A percentile compares a stretch with the other conserved stretches of the same genome.
Evolutionary conservation across 805 yeast species (phyloP).

Genomic region (Candida oleophila): DNA sequence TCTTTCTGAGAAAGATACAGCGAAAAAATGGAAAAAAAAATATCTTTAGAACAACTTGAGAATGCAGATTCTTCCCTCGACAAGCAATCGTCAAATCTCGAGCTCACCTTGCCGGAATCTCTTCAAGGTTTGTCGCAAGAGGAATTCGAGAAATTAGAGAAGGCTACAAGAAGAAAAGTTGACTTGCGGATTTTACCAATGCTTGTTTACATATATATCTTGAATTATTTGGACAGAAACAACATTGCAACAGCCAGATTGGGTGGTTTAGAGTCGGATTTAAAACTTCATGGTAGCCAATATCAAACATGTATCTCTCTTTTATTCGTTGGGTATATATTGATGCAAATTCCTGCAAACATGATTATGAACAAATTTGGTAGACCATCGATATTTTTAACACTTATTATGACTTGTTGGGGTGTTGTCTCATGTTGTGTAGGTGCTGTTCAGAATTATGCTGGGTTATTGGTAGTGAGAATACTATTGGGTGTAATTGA

Average conservation of each 20-base stretch:
- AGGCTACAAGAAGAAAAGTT: constrained; percentile 43
- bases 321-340: constrained; percentile 48
- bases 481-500: constrained; percentile 47
- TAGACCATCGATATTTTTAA: constrained; percentile 50
- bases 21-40: neutral
- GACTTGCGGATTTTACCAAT: constrained; percentile 52
- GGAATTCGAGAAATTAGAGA: constrained; percentile 44
- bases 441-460: constrained; percentile 45
- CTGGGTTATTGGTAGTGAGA: constrained; percentile 46
- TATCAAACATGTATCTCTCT: constrained; percentile 53
- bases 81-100: neutral
- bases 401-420: constrained; percentile 52
- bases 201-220: constrained; percentile 49
- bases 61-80: neutral
- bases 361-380: constrained; percentile 46
- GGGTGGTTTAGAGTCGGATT: constrained; percentile 47
- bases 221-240: constrained; percentile 52
- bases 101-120: constrained; percentile 25
- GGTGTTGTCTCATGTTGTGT: constrained; percentile 48
- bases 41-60: constrained; percentile 1
- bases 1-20: neutral
- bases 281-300: constrained; percentile 40
- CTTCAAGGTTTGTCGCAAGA: constrained; percentile 31
- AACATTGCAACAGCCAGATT: constrained; percentile 55
- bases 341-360: constrained; percentile 50